These are phyloP conservation scores for Trametes villosa DNA, from an alignment of 768 basidiomycete species.

Conservation along the genomic window DNA sequence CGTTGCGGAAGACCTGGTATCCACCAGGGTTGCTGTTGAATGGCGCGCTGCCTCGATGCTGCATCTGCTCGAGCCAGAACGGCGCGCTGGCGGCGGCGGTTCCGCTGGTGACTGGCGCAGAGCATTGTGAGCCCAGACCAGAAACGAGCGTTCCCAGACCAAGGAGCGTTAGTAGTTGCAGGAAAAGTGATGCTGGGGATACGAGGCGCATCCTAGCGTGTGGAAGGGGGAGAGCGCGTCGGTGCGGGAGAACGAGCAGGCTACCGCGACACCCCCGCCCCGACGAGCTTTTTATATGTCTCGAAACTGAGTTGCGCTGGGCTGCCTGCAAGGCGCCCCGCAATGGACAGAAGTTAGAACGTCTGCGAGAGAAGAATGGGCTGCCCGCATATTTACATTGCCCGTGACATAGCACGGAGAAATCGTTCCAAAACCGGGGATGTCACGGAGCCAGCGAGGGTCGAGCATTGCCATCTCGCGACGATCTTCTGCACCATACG, in stretches of 20 bases:
- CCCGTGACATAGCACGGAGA: conserved; percentile 14
- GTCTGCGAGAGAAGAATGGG: neutral
- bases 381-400: neutral
- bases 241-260: neutral
- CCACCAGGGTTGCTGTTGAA: conserved; percentile 56
- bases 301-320: no score
- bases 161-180: conserved; percentile 21
- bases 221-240: neutral
- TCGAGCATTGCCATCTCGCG: conserved; percentile 9
- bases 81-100: conserved; percentile 56
- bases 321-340: neutral
- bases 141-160: conserved; percentile 29
- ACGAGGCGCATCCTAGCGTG: conserved; percentile 14
- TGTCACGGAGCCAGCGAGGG: neutral
- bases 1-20: conserved; percentile 78
- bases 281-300: conserved; percentile 9
- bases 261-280: neutral
- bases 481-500: conserved; percentile 7
- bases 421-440: neutral
- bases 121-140: conserved; percentile 53
- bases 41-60: conserved; percentile 64
- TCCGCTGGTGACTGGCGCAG: conserved; percentile 51
- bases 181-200: neutral
- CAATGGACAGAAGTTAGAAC: neutral
- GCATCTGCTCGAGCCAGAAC: conserved; percentile 74